Conservation (phyloP, 2,329 filamentous ascomycete species). For the Penicillium sp. region DNA sequence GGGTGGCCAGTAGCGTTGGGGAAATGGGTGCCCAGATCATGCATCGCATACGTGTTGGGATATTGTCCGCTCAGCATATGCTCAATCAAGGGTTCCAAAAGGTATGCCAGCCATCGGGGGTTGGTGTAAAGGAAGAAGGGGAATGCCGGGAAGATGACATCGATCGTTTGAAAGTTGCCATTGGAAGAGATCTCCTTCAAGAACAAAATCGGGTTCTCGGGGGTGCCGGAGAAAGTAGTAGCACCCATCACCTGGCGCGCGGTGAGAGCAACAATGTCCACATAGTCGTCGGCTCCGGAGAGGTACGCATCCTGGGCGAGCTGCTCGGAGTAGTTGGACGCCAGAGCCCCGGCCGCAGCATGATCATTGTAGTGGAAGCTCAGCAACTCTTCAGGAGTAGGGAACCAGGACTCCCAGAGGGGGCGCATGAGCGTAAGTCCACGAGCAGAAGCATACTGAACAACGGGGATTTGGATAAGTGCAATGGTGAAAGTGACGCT, state of each 20-base stretch:
- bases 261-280: conserved; percentile 69
- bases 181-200: conserved; percentile 82
- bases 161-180: conserved; percentile 78
- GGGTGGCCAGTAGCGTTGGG: conserved; percentile 52
- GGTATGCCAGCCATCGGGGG: conserved; percentile 70
- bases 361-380: conserved; percentile 73
- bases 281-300: conserved; percentile 68
- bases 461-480: conserved; percentile 70
- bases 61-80: conserved; percentile 78
- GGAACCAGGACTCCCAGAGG: conserved; percentile 72
- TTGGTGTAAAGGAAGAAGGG: conserved; percentile 85
- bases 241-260: conserved; percentile 76
- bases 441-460: conserved; percentile 69
- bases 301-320: conserved; percentile 64
- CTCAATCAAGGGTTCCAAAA: conserved; percentile 73
- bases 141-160: conserved; percentile 81
- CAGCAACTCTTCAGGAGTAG: conserved; percentile 57
- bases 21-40: conserved; percentile 50
- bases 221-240: conserved; percentile 66
- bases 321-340: conserved; percentile 66
- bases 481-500: conserved; percentile 69
- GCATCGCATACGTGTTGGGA: conserved; percentile 58
- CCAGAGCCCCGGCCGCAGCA: conserved; percentile 55
- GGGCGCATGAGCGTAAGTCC: conserved; percentile 73
- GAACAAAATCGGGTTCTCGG: conserved; percentile 66